Evolutionary conservation across 2,329 filamentous ascomycete genomes (phyloP).

Genomic region (Rutstroemia sp.): DNA sequence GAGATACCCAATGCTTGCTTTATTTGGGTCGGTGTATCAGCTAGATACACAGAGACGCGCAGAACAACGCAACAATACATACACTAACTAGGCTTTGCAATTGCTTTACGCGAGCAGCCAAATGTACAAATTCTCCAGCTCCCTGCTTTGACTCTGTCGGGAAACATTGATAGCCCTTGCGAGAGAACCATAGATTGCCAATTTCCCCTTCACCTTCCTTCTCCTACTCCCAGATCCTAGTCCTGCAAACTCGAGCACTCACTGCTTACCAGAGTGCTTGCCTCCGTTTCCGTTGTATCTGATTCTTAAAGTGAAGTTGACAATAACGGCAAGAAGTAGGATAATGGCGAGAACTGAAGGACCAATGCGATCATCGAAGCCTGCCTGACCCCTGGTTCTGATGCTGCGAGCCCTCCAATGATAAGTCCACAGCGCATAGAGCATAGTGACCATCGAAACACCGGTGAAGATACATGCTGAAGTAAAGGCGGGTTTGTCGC

Average conservation of each 20-base stretch:
- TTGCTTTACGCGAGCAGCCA: background rate
- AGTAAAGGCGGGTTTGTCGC: slow-evolving; percentile 89
- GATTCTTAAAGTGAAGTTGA: slow-evolving; percentile 88
- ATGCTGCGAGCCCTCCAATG: slow-evolving; percentile 97
- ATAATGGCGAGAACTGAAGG: slow-evolving; percentile 86
- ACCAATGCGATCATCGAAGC: slow-evolving; percentile 93
- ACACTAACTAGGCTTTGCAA: background rate
- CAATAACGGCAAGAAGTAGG: slow-evolving; percentile 79
- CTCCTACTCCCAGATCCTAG: background rate
- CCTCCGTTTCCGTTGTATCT: slow-evolving; percentile 30
- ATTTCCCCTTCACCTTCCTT: background rate
- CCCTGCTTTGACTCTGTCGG: no score
- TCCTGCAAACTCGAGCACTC: background rate
- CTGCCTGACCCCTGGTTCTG: slow-evolving; percentile 80
- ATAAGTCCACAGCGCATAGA: slow-evolving; percentile 91
- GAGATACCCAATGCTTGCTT: slow-evolving; percentile 7
- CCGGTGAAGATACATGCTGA: slow-evolving; percentile 88
- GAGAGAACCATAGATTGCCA: background rate
- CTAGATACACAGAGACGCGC: background rate
- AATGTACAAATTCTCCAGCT: no score
- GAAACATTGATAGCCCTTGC: background rate
- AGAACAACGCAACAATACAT: background rate
- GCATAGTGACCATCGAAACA: slow-evolving; percentile 90
- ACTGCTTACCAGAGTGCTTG: slow-evolving; percentile 3
- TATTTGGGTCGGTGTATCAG: background rate